Evolutionary conservation across 78 protist species (phyloP).

Genomic region (Bigelowiella natans): DNA sequence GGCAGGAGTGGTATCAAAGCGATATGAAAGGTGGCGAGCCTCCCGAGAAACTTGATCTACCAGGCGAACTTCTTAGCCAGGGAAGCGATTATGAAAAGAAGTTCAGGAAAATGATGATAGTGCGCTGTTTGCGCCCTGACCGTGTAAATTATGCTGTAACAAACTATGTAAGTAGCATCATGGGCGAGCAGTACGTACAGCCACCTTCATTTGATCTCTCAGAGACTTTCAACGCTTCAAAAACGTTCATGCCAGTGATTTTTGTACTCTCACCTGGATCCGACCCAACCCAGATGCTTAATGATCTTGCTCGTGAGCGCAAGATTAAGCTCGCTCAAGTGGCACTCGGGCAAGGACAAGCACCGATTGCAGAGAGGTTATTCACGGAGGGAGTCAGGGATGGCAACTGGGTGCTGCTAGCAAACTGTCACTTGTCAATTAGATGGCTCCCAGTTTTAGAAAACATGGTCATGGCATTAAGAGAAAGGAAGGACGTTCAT

Average conservation of each 20-base stretch:
- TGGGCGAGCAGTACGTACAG: constrained; percentile 44
- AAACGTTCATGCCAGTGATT: constrained; percentile 52
- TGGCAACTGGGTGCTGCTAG: constrained; percentile 63
- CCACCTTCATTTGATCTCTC: constrained; percentile 69
- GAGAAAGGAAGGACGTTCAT: constrained; percentile 29
- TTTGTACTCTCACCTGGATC: constrained; percentile 74
- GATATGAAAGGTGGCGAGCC: background rate
- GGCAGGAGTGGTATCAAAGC: constrained; percentile 62
- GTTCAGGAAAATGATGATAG: constrained; percentile 39
- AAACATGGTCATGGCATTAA: constrained; percentile 22
- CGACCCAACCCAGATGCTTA: constrained; percentile 48
- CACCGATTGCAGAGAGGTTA: constrained; percentile 46
- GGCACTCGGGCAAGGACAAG: constrained; percentile 84
- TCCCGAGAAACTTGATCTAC: background rate
- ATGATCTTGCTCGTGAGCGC: background rate
- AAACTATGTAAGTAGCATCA: constrained; percentile 43
- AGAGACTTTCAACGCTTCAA: constrained; percentile 48
- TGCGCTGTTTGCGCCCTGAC: constrained; percentile 75
- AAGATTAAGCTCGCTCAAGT: background rate
- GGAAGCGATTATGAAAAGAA: background rate
- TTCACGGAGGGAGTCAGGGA: background rate
- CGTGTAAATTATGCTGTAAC: constrained; percentile 54
- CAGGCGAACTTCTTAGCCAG: background rate
- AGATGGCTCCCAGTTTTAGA: constrained; percentile 57
- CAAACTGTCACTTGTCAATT: constrained; percentile 72